A percentile compares a stretch with the other conserved stretches of the same genome.
Evolutionary conservation across 192 early-diverging fungal genomes (phyloP).

Genomic region (Coemansia sp.): DNA sequence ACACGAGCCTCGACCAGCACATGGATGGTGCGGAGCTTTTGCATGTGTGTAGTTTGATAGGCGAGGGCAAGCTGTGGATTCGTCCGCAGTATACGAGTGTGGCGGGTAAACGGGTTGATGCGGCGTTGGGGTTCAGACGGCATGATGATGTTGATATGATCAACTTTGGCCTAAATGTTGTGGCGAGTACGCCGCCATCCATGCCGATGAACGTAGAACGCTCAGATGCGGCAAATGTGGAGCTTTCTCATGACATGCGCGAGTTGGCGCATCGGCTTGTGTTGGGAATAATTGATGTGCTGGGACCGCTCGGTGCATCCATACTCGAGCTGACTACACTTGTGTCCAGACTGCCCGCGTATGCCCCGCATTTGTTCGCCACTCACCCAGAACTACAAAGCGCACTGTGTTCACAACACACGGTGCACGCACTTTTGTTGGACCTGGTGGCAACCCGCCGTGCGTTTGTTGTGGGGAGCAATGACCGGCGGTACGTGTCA

Average conservation of each 20-base stretch:
- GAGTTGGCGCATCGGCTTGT: constrained; percentile 16
- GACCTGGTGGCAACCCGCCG: constrained; percentile 7
- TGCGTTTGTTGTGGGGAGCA: constrained; percentile 28
- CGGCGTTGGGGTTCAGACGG: constrained; percentile 22
- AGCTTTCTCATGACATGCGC: background rate
- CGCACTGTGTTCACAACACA: background rate
- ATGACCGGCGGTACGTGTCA: constrained; percentile 41
- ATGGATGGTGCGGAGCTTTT: constrained; percentile 15
- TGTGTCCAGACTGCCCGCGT: constrained; percentile 5
- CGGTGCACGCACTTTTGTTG: background rate
- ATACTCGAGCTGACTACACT: constrained; percentile 22
- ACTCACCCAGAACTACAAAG: background rate
- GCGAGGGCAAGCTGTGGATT: constrained; percentile 28
- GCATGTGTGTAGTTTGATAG: constrained; percentile 18
- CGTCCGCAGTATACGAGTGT: constrained; percentile 18
- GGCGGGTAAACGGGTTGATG: background rate
- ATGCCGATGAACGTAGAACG: background rate
- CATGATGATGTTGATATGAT: background rate
- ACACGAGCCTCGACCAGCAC: constrained; percentile 1
- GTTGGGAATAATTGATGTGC: constrained; percentile 3
- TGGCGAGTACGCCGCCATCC: background rate
- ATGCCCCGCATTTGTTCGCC: background rate
- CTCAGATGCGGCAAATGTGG: background rate
- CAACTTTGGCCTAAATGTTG: constrained; percentile 6
- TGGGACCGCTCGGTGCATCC: constrained; percentile 33